Conservation (phyloP, 768 basidiomycete species). For the Leccinum imitatum region DNA sequence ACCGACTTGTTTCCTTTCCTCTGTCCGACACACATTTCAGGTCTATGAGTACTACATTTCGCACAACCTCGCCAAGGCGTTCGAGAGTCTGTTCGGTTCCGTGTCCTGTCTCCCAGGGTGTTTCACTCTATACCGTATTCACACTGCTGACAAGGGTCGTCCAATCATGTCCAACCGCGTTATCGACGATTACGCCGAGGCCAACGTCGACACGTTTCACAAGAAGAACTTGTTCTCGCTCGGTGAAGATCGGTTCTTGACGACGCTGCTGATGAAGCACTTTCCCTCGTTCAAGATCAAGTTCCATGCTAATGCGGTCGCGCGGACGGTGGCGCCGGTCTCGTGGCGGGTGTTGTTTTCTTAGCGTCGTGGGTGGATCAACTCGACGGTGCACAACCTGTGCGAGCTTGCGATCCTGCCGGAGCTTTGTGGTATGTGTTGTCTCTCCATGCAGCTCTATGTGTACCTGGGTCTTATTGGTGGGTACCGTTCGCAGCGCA, state of each 20-base stretch:
- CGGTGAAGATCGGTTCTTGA: conserved; percentile 71
- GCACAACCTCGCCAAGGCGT: conserved; percentile 62
- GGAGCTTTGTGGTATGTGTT: too few species aligned
- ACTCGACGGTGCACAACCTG: too few species aligned
- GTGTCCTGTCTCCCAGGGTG: conserved; percentile 74
- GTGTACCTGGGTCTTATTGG: too few species aligned
- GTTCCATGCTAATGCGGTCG: too few species aligned
- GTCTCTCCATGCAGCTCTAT: too few species aligned
- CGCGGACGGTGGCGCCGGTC: too few species aligned
- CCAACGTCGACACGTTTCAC: conserved; percentile 65
- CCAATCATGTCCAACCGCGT: conserved; percentile 70
- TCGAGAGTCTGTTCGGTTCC: conserved; percentile 67
- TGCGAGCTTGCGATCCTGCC: too few species aligned
- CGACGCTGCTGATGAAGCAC: conserved; percentile 67
- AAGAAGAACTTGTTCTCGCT: conserved; percentile 66
- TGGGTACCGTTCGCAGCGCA: too few species aligned
- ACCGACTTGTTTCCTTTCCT: too few species aligned
- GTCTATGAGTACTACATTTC: conserved; percentile 75
- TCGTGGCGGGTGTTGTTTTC: too few species aligned
- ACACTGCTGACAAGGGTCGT: conserved; percentile 70
- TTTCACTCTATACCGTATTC: conserved; percentile 69
- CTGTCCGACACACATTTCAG: conserved; percentile 27
- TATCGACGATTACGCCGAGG: conserved; percentile 68
- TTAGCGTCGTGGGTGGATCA: too few species aligned
- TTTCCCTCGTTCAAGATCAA: conserved; percentile 49